phyloP scores from a whole-genome alignment of 1,284 basidiomycete species.

The Coriolopsis trogii region DNA sequence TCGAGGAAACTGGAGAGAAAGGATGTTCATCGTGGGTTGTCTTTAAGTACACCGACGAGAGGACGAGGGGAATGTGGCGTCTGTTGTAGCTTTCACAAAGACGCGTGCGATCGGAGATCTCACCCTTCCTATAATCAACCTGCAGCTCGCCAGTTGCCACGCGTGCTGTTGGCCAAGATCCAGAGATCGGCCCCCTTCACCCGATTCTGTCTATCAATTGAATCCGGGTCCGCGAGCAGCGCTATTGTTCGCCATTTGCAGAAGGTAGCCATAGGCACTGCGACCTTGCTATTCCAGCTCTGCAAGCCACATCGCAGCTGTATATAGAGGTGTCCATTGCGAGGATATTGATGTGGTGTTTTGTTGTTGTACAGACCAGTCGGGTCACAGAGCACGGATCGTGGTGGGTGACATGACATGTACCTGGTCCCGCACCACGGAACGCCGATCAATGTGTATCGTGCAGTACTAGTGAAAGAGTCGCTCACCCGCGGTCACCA shows the following conservation, averaged over 20 bases:
- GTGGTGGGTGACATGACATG: no score
- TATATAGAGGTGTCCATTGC: no score
- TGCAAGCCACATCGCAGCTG: no score
- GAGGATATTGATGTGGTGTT: no score
- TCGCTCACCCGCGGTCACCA: no score
- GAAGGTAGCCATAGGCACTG: no score
- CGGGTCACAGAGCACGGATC: no score
- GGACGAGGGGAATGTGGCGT: background rate
- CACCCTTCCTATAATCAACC: background rate
- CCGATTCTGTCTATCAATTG: background rate
- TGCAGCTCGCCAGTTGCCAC: background rate
- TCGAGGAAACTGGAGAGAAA: conserved; percentile 3
- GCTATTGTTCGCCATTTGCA: background rate
- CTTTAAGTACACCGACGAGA: background rate
- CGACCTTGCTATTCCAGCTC: no score
- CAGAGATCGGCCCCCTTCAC: background rate
- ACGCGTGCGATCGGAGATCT: background rate
- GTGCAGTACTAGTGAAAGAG: no score
- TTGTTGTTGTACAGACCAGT: no score
- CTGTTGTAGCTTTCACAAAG: conserved; percentile 1
- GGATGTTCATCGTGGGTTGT: conserved; percentile 1
- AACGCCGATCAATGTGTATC: no score
- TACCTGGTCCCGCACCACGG: no score
- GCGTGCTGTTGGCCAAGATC: background rate
- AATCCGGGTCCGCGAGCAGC: background rate